phyloP scores from a whole-genome alignment of 1,284 basidiomycete genomes.

The Sporisorium reilianum region DNA sequence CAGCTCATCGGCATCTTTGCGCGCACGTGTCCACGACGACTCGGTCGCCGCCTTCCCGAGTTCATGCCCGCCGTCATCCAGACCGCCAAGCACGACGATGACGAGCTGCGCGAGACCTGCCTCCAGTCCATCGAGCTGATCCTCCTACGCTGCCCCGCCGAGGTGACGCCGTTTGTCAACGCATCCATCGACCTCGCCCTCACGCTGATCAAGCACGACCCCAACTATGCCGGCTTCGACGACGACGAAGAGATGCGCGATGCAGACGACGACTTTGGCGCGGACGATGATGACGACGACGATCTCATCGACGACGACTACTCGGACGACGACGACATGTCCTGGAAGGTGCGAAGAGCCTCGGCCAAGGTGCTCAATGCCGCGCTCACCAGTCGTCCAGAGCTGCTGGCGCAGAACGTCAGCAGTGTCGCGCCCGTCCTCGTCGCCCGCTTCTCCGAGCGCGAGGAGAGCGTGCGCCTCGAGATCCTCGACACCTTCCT shows the following conservation, averaged over 20 bases:
- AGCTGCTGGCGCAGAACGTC: conserved; percentile 83
- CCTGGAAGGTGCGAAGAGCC: conserved; percentile 94
- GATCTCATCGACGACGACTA: conserved; percentile 76
- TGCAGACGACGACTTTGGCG: conserved; percentile 45
- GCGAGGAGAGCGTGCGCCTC: conserved; percentile 94
- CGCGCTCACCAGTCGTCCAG: conserved; percentile 87
- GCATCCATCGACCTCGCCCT: conserved; percentile 79
- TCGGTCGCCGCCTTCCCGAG: conserved; percentile 53
- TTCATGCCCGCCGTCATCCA: conserved; percentile 77
- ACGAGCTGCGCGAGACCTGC: conserved; percentile 71
- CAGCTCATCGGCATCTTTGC: conserved; percentile 80
- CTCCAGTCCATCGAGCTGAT: conserved; percentile 78
- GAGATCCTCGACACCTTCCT: conserved; percentile 92
- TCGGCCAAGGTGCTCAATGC: conserved; percentile 89
- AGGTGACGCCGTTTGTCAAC: conserved; percentile 80
- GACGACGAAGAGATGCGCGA: conserved; percentile 77
- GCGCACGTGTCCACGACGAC: conserved; percentile 56
- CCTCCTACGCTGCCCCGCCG: conserved; percentile 83
- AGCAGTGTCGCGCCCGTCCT: conserved; percentile 86
- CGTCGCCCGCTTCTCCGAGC: conserved; percentile 89
- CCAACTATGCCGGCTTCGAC: conserved; percentile 89
- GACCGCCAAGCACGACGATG: conserved; percentile 81
- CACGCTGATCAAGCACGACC: conserved; percentile 90
- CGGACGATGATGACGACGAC: conserved; percentile 73
- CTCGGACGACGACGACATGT: conserved; percentile 98